Base-by-base conservation (phyloP, 257 asterid genomes). In the Datura wrightii region DNA sequence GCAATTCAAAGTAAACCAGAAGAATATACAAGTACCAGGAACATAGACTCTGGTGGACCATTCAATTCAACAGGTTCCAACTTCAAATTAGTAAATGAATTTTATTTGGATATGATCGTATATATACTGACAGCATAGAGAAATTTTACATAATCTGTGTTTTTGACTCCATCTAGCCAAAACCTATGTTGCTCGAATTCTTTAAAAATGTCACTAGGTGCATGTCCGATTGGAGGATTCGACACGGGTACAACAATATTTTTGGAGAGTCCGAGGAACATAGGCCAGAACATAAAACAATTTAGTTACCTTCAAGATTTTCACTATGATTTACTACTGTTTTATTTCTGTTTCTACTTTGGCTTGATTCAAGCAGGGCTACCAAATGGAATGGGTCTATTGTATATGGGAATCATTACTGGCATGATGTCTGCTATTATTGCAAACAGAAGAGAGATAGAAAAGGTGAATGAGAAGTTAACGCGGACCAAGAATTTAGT, bases 361-460 rank as follows among this genome's bases (percentile, higher is more conserved):
- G 72, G 0, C 31, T 7, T 39, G 78, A 37, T 39, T 15, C 78
- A 69, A 65, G 24, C 91, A 93, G 97, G 88, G 70, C 54, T 82
- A 55, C 83, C 82, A 18, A 89, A 87, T 36, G 84, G 65, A 16
- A 67, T 90, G 92, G 88, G 87, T 52, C 85, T 91, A 72, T 92
- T 93, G 85, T 60, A 90, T 8, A 85, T 89, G 24, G 98, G 97
- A 82, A 87, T 94, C 87, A 86, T 88, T 16, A 55, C 91, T 80
- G 98, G 97, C 54, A 91, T 92, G 82, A 31, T 89, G n/a, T 86
- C 93, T 36, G 87, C 90, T 60, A 83, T 85, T 1, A 74, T 79
- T 31, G 80, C 90, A 58, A 84, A 90, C 86, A 91, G 86, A 83
- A 89, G 54, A 9, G 92, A 91, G 87, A 85, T 88, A 53, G 91